Conservation (phyloP, 2,329 filamentous ascomycete species). For the Pseudocercospora ulei region DNA sequence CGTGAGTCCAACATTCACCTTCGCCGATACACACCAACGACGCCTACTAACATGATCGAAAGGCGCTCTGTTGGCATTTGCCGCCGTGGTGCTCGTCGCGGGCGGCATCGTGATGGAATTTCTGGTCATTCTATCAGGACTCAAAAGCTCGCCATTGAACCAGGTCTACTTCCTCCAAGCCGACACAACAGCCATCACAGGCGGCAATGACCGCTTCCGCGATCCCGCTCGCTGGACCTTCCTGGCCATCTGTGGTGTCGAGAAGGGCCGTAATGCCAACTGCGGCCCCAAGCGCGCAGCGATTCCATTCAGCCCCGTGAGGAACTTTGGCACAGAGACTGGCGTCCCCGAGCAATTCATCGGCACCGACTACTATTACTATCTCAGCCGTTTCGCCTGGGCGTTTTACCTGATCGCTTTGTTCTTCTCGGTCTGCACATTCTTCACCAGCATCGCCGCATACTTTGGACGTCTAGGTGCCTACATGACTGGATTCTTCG, state of each 20-base stretch:
- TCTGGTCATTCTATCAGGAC: constrained; percentile 55
- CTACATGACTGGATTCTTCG: constrained; percentile 53
- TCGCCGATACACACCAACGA: constrained; percentile 5
- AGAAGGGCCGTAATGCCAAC: constrained; percentile 45
- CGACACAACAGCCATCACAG: constrained; percentile 61
- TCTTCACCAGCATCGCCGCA: constrained; percentile 59
- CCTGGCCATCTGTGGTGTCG: constrained; percentile 68
- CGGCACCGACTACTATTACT: constrained; percentile 59
- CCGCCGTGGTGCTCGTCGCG: constrained; percentile 53
- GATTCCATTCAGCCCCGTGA: constrained; percentile 54
- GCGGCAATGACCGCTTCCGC: constrained; percentile 46
- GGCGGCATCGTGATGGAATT: constrained; percentile 55
- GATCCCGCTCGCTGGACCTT: constrained; percentile 75
- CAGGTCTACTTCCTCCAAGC: constrained; percentile 79
- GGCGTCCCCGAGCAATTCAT: constrained; percentile 49
- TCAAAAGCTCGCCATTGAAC: constrained; percentile 51
- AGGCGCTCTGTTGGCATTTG: constrained; percentile 49
- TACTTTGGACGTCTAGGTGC: constrained; percentile 62
- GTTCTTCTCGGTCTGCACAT: constrained; percentile 61
- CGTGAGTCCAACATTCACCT: constrained; percentile 17
- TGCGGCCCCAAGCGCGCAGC: constrained; percentile 55
- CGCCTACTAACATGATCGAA: not conserved
- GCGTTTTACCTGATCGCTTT: constrained; percentile 79
- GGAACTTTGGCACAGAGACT: constrained; percentile 51
- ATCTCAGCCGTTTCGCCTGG: constrained; percentile 85